Percentiles rank a stretch among this genome's conserved stretches.
phyloP scores from a whole-genome alignment of 1,139 yeast species.

The Pichia inconspicua region DNA sequence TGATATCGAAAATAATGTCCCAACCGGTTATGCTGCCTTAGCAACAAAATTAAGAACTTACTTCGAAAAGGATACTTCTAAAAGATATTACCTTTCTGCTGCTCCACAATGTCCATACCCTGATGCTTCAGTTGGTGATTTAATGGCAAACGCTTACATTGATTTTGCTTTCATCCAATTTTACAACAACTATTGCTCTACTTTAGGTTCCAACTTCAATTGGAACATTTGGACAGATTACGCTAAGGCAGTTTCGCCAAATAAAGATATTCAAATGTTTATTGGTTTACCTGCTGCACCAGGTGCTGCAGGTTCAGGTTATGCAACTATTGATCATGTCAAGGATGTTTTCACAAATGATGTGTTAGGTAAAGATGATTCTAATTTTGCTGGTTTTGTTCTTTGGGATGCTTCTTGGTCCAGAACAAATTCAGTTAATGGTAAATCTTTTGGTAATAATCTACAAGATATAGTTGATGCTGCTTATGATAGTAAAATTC shows the following conservation, averaged over 20 bases:
- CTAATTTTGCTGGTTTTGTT: slow-evolving; percentile 74
- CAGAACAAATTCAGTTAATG: slow-evolving; percentile 40
- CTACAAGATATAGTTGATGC: slow-evolving; percentile 33
- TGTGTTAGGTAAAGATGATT: slow-evolving; percentile 24
- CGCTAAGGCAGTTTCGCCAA: slow-evolving; percentile 59
- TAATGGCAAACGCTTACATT: slow-evolving; percentile 51
- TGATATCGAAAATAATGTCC: slow-evolving; percentile 52
- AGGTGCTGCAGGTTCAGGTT: slow-evolving; percentile 47
- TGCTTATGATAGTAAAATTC: slow-evolving; percentile 12
- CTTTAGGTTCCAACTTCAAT: slow-evolving; percentile 51
- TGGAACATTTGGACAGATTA: slow-evolving; percentile 77
- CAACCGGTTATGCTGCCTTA: slow-evolving; percentile 54
- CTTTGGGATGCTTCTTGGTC: slow-evolving; percentile 92
- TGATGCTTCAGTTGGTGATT: slow-evolving; percentile 72
- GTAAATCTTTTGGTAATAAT: slow-evolving; percentile 27
- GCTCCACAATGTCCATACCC: slow-evolving; percentile 97
- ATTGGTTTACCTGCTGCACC: slow-evolving; percentile 46
- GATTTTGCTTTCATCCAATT: slow-evolving; percentile 91
- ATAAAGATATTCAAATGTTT: slow-evolving; percentile 51
- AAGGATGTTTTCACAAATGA: slow-evolving; percentile 33
- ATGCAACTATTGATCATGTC: slow-evolving; percentile 41
- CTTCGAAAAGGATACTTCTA: slow-evolving; percentile 47
- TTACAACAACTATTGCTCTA: slow-evolving; percentile 80
- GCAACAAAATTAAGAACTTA: slow-evolving; percentile 52
- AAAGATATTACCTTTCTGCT: slow-evolving; percentile 71